Evolutionary conservation across 2,329 filamentous ascomycete species (phyloP).

Genomic region (Fusarium nodosum): DNA sequence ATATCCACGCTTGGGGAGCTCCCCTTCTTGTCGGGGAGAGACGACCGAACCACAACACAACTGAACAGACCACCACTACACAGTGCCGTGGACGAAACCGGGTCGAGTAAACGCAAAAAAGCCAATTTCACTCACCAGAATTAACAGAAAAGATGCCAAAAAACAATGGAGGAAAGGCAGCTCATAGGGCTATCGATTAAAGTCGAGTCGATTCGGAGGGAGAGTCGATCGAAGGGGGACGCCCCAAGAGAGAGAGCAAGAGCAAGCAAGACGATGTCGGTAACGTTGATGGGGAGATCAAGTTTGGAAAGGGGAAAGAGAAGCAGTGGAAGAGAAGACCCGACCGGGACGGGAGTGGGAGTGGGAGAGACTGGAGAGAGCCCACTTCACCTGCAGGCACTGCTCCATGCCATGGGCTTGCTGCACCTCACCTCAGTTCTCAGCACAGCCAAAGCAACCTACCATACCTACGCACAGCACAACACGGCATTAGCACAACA

Average conservation of each 20-base stretch:
- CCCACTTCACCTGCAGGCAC: constrained; percentile 16
- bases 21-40: constrained; percentile 25
- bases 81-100: background rate
- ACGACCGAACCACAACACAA: constrained; percentile 16
- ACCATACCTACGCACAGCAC: background rate
- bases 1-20: constrained; percentile 32
- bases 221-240: constrained; percentile 40
- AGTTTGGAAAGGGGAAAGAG: constrained; percentile 48
- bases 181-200: constrained; percentile 39
- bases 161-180: constrained; percentile 38
- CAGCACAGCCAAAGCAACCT: constrained; percentile 1
- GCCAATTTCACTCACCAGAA: constrained; percentile 40
- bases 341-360: constrained; percentile 28
- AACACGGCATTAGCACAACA: background rate
- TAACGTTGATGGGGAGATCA: constrained; percentile 46
- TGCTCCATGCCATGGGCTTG: background rate
- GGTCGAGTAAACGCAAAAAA: constrained; percentile 7
- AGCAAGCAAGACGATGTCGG: constrained; percentile 35
- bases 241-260: constrained; percentile 37
- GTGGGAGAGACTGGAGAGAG: constrained; percentile 22
- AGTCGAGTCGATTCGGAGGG: constrained; percentile 29
- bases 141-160: constrained; percentile 43
- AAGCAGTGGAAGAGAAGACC: constrained; percentile 34
- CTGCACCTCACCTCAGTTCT: constrained; percentile 14
- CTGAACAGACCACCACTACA: constrained; percentile 30